Evolutionary conservation across 2,329 filamentous ascomycete species (phyloP).

Genomic region (Thelonectria discophora): DNA sequence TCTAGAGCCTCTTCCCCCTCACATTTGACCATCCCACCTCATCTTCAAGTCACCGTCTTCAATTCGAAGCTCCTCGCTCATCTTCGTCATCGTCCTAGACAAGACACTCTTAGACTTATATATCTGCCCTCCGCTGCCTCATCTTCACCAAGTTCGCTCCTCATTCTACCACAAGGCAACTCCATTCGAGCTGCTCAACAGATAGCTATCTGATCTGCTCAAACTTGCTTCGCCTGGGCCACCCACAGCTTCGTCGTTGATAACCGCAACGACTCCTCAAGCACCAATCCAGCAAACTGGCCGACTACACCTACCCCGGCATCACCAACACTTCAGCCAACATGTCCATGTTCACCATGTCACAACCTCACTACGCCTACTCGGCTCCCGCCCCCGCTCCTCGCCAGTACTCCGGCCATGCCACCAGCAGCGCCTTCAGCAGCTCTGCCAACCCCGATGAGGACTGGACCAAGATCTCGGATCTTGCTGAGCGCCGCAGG

Average conservation of each 20-base stretch:
- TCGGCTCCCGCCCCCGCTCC: constrained; percentile 51
- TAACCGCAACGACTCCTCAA: constrained; percentile 22
- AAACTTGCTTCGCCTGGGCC: constrained; percentile 23
- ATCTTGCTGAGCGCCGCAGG: constrained; percentile 89
- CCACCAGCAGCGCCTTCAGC: constrained; percentile 94
- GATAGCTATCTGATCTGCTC: constrained; percentile 14
- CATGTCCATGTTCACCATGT: constrained; percentile 50
- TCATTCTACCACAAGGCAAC: constrained; percentile 12
- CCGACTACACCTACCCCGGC: constrained; percentile 10
- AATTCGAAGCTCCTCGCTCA: constrained; percentile 15
- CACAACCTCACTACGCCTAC: constrained; percentile 48
- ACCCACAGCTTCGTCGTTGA: constrained; percentile 30
- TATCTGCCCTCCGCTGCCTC: background rate
- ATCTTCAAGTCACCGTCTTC: constrained; percentile 35
- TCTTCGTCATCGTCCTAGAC: constrained; percentile 27
- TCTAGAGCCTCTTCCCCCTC: constrained; percentile 45
- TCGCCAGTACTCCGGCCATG: constrained; percentile 75
- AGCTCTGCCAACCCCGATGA: constrained; percentile 94
- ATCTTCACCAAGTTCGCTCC: constrained; percentile 7
- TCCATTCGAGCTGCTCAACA: constrained; percentile 9
- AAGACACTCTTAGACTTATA: constrained; percentile 7
- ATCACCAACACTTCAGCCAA: constrained; percentile 18
- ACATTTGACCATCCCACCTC: constrained; percentile 33
- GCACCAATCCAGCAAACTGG: constrained; percentile 16
- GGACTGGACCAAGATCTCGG: constrained; percentile 99